Percentiles rank a stretch among this genome's conserved stretches.
Conservation (phyloP, 495 filamentous ascomycete species). For the Glutinoglossum americanum region DNA sequence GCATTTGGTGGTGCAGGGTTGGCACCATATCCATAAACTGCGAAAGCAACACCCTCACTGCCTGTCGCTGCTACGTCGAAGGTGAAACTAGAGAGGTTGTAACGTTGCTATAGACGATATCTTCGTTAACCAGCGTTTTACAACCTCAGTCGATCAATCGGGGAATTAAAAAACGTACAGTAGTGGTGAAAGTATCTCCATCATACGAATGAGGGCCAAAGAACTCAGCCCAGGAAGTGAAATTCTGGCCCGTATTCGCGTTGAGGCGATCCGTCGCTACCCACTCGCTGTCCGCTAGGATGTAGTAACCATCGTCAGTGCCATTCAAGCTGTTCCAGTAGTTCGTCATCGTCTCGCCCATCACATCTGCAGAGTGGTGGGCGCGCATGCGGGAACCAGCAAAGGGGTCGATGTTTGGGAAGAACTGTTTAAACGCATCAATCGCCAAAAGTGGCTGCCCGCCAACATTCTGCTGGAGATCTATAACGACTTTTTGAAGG, state of each 20-base stretch:
- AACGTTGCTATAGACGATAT: slow-evolving; percentile 13
- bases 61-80: slow-evolving; percentile 15
- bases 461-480: slow-evolving; percentile 27
- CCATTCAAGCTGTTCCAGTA: slow-evolving; percentile 13
- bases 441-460: slow-evolving; percentile 20
- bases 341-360: slow-evolving; percentile 22
- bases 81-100: slow-evolving; percentile 27
- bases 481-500: slow-evolving; percentile 26
- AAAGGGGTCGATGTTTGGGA: slow-evolving; percentile 24
- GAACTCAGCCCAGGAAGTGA: slow-evolving; percentile 31
- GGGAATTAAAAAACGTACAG: slow-evolving; percentile 4
- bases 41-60: slow-evolving; percentile 5
- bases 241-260: slow-evolving; percentile 22
- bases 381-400: slow-evolving; percentile 24
- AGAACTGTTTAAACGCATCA: slow-evolving; percentile 31
- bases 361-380: slow-evolving; percentile 18
- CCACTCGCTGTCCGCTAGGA: slow-evolving; percentile 19
- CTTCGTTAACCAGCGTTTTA: neutral
- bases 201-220: slow-evolving; percentile 24
- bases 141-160: neutral
- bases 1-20: slow-evolving; percentile 11
- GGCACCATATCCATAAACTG: slow-evolving; percentile 22
- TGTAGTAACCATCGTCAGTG: slow-evolving; percentile 9
- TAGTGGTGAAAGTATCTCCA: slow-evolving; percentile 25
- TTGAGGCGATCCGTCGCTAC: slow-evolving; percentile 21